Evolutionary conservation across 2,329 filamentous ascomycete species (phyloP).

Genomic region (Aspergillus costaricaensis): DNA sequence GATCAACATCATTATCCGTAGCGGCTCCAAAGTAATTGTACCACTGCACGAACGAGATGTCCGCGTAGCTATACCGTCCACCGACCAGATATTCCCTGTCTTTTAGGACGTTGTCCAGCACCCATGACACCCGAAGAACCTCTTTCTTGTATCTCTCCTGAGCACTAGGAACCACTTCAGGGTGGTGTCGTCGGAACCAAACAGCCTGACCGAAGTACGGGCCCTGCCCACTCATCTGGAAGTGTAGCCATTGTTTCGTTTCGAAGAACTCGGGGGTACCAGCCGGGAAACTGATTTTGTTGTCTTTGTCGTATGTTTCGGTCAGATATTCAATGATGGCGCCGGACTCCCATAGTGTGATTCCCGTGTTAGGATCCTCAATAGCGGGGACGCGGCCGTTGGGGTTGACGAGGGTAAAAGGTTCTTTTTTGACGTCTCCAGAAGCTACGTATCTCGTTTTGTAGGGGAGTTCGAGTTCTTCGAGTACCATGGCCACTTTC

Average conservation of each 20-base stretch:
- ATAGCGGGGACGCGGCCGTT: slow-evolving; percentile 41
- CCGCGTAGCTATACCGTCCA: slow-evolving; percentile 46
- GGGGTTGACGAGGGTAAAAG: slow-evolving; percentile 33
- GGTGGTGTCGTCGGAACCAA: slow-evolving; percentile 48
- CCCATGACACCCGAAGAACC: slow-evolving; percentile 46
- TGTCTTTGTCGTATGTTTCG: slow-evolving; percentile 47
- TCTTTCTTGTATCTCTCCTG: slow-evolving; percentile 50
- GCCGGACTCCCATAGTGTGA: slow-evolving; percentile 49
- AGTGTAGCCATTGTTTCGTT: slow-evolving; percentile 49
- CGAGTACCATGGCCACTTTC: slow-evolving; percentile 34
- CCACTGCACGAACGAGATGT: slow-evolving; percentile 47
- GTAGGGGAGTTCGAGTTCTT: slow-evolving; percentile 36
- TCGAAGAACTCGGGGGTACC: slow-evolving; percentile 40
- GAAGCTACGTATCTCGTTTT: slow-evolving; percentile 24
- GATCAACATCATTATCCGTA: slow-evolving; percentile 22
- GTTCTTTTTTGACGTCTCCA: slow-evolving; percentile 31
- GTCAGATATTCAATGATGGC: slow-evolving; percentile 50
- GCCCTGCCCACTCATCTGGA: slow-evolving; percentile 50
- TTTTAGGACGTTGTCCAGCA: slow-evolving; percentile 46
- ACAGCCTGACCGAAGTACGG: slow-evolving; percentile 52
- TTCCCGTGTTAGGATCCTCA: slow-evolving; percentile 39
- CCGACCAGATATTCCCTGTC: slow-evolving; percentile 46
- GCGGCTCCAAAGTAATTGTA: slow-evolving; percentile 17
- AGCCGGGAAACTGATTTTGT: slow-evolving; percentile 39
- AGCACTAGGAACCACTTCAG: slow-evolving; percentile 46